Evolutionary conservation across 176 grass and related monocot species (phyloP).

Genomic region (Eleusine indica): DNA sequence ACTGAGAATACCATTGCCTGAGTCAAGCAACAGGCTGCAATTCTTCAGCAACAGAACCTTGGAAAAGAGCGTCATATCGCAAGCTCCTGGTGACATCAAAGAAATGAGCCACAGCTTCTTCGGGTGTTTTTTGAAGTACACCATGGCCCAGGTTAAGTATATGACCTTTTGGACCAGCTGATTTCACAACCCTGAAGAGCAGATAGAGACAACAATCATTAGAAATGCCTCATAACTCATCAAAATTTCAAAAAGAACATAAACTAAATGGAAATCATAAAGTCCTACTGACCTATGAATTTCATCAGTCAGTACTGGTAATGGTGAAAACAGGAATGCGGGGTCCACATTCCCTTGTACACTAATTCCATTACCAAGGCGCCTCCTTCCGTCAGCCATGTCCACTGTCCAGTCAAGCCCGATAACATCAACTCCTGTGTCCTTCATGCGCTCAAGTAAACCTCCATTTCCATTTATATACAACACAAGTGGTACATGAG

Average conservation of each 20-base stretch:
- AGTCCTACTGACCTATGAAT: slow-evolving; percentile 73
- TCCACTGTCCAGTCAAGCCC: slow-evolving; percentile 99
- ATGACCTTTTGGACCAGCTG: slow-evolving; percentile 81
- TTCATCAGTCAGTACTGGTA: slow-evolving; percentile 84
- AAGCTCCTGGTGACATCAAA: slow-evolving; percentile 90
- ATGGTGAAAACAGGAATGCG: slow-evolving; percentile 77
- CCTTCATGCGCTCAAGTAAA: slow-evolving; percentile 82
- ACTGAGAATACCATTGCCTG: not conserved
- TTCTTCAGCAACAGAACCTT: slow-evolving; percentile 60
- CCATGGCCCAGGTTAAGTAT: slow-evolving; percentile 96
- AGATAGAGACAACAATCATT: slow-evolving; percentile 22
- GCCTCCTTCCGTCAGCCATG: slow-evolving; percentile 93
- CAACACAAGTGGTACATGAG: slow-evolving; percentile 81
- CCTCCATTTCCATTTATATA: slow-evolving; percentile 99
- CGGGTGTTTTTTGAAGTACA: slow-evolving; percentile 83
- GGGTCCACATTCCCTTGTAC: slow-evolving; percentile 98
- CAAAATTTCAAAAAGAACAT: slow-evolving; percentile 16
- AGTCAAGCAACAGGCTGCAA: slow-evolving; percentile 59
- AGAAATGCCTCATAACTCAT: slow-evolving; percentile 1
- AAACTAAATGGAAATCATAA: slow-evolving; percentile 25
- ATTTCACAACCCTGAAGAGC: slow-evolving; percentile 79
- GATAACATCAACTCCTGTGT: slow-evolving; percentile 91
- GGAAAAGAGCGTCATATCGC: slow-evolving; percentile 88
- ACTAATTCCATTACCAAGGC: slow-evolving; percentile 67
- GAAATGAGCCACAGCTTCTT: slow-evolving; percentile 95